Base-by-base conservation (phyloP, 2,329 filamentous ascomycete species). In the Fusarium camptoceras region DNA sequence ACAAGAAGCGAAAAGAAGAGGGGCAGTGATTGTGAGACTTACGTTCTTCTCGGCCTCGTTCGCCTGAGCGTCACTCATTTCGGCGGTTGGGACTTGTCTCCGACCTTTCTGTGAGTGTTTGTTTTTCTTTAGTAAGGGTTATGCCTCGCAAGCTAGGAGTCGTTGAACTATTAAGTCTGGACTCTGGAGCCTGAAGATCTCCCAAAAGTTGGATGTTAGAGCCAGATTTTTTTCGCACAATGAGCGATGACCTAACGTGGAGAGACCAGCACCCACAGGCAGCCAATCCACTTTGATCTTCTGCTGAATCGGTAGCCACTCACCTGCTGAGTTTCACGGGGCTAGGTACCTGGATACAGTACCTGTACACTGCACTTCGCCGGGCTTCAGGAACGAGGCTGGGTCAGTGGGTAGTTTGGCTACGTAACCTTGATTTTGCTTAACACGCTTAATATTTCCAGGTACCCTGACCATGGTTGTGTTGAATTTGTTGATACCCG, bases 41-140 rank as follows among this genome's bases (percentile, higher is more conserved):
- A 89, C 88, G 83, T 98, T 99, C 89, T 98, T 98, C 89, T 99
- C 96, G 76, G 95, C 95, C 84, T 98, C 96, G 85, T 91, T 94
- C 81, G 89, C 89, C 84, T 93, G 90, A 78, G 91, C 86, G 84
- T 94, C 91, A 86, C 92, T 94, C 94, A 97, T 97, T 78, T 84
- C 94, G 88, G 81, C 68, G 70, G 72, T 71, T 66, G 63, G 61
- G 68, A 58, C 62, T 64, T 61, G 70, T 62, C 46, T 62, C 59
- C 44, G 68, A 62, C 71, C 48, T 64, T 69, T 64, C n/a, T 65
- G 28, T 68, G 72, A 63, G 70, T 68, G 68, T 20, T 53, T 51
- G 61, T 64, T 63, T 49, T 44, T 55, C 64, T 68, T 62, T 37
- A 43, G 37, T 56, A 64, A 31, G 42, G 31, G 46, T 30, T 39